Evolutionary conservation across 108 stramenopile genomes (phyloP).

Genomic region (Aurantiochytrium sp.): DNA sequence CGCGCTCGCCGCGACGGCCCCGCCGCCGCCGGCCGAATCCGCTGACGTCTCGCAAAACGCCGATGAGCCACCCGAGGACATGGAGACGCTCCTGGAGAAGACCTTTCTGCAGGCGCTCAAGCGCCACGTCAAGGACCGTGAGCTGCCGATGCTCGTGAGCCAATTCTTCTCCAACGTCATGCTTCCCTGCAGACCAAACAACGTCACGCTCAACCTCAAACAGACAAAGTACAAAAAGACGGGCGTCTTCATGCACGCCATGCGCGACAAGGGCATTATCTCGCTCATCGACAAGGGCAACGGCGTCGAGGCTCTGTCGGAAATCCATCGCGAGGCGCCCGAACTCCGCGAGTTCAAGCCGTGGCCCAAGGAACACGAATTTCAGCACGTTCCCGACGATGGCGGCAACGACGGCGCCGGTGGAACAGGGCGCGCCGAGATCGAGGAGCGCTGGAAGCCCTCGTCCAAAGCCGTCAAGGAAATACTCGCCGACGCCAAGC

Average conservation of each 20-base stretch:
- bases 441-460: background rate
- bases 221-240: background rate
- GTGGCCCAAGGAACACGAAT: background rate
- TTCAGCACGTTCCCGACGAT: background rate
- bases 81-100: background rate
- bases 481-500: background rate
- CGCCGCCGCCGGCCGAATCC: no score
- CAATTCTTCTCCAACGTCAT: background rate
- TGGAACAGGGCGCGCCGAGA: background rate
- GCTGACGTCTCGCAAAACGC: no score
- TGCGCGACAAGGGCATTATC: background rate
- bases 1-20: no score
- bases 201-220: background rate
- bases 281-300: background rate
- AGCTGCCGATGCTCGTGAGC: background rate
- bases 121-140: background rate
- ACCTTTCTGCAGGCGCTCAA: background rate
- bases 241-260: background rate
- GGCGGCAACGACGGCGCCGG: background rate
- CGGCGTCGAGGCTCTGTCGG: background rate
- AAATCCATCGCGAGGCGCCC: background rate
- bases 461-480: background rate
- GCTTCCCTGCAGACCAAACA: background rate
- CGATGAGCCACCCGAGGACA: background rate
- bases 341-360: conserved; percentile 4